These are phyloP conservation scores for Castanospermum australe DNA, from an alignment of 306 rosid species.

Conservation along the genomic window DNA sequence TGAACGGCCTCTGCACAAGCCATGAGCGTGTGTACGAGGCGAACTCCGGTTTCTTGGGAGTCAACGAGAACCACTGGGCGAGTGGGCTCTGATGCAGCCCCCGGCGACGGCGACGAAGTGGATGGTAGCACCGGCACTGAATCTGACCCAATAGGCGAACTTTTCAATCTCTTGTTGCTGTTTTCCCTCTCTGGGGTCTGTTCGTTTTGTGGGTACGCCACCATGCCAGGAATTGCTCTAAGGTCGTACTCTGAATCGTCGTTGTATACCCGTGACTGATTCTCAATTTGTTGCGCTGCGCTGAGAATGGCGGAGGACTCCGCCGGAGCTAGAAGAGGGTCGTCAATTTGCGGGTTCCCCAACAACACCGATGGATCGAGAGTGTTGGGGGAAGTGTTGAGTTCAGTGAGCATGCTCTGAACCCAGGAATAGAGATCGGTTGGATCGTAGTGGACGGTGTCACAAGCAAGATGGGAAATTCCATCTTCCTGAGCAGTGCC, in stretches of 20 bases:
- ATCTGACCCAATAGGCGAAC: constrained; percentile 25
- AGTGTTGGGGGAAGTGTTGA: constrained; percentile 39
- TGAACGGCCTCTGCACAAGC: constrained; percentile 87
- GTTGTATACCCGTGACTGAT: constrained; percentile 30
- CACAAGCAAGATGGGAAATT: constrained; percentile 58
- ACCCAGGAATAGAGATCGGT: constrained; percentile 84
- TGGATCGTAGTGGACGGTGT: constrained; percentile 80
- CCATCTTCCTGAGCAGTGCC: constrained; percentile 66
- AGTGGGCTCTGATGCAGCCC: constrained; percentile 32
- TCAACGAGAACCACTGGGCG: constrained; percentile 69
- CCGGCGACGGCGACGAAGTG: not conserved
- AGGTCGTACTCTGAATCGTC: constrained; percentile 85
- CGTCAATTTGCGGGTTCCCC: constrained; percentile 13
- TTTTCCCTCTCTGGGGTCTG: not conserved
- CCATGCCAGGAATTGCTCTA: constrained; percentile 77
- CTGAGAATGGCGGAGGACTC: constrained; percentile 13
- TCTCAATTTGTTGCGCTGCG: constrained; percentile 26
- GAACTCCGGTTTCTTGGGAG: constrained; percentile 70
- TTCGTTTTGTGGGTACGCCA: constrained; percentile 51
- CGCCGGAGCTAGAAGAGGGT: constrained; percentile 19
- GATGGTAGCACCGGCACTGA: not conserved
- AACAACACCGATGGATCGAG: constrained; percentile 10
- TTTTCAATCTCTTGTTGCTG: constrained; percentile 43
- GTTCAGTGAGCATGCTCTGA: constrained; percentile 70
- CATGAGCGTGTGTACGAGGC: constrained; percentile 77